A percentile compares a stretch with the other conserved stretches of the same genome.
Conservation (phyloP, 2,329 filamentous ascomycete species). For the Sporothrix phasma region DNA sequence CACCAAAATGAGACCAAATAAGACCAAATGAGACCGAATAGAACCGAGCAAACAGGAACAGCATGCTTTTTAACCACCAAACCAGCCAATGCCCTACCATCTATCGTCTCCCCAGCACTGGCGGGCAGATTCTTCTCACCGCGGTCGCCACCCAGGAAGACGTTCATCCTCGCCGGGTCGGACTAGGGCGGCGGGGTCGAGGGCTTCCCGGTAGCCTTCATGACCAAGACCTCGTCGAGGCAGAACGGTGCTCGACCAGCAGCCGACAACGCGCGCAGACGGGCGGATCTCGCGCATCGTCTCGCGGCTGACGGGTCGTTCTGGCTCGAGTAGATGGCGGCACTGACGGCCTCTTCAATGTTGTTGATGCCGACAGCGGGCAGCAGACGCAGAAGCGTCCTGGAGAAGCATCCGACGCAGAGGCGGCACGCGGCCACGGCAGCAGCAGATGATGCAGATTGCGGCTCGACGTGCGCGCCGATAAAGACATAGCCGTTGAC, state of each 20-base stretch:
- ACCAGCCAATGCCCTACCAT: background rate
- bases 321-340: constrained; percentile 86
- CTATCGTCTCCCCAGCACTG: constrained; percentile 26
- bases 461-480: constrained; percentile 35
- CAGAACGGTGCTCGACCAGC: constrained; percentile 69
- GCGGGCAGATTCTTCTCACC: constrained; percentile 42
- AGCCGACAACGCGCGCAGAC: constrained; percentile 74
- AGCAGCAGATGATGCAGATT: constrained; percentile 32
- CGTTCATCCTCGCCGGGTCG: constrained; percentile 43
- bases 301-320: constrained; percentile 71
- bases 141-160: constrained; percentile 50
- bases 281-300: constrained; percentile 82
- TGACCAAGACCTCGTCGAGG: constrained; percentile 86
- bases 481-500: constrained; percentile 95
- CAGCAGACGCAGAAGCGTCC: constrained; percentile 13
- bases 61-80: background rate
- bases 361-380: constrained; percentile 55
- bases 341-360: constrained; percentile 77
- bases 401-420: constrained; percentile 43
- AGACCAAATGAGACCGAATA: background rate
- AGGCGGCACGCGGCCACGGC: constrained; percentile 45
- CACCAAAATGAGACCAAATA: background rate
- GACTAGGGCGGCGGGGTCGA: constrained; percentile 58
- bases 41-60: background rate
- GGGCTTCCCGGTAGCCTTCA: constrained; percentile 71